Evolutionary conservation across 257 asterid species (phyloP), one percentile per base, ranked within the genome.

Genomic region (Fraxinus cuspidata): DNA sequence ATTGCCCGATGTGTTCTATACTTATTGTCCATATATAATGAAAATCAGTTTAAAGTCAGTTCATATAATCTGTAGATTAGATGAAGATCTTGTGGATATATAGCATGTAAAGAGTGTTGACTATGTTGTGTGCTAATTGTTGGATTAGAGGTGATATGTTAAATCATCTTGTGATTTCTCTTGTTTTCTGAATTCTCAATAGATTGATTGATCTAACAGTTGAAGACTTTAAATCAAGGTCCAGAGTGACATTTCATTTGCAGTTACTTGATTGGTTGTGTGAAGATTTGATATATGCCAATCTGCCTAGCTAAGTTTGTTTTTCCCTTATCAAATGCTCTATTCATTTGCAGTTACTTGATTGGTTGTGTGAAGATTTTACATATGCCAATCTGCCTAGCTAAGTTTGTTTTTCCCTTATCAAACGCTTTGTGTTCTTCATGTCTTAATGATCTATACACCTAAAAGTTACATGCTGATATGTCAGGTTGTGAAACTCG

Each of bases 151-250:
- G 56, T 80, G 19, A 25, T 29, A 10, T 11, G 28, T 15, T 73
- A 31, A 12, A 38, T 44, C 53, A 44, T 13, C 19, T 15, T 44
- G 53, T 44, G n/a, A 44, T 25, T 56, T 80, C 75, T 53, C 60
- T 76, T 73, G 53, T 74, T 74, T 66, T 53, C 51, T 69, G 34
- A 66, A 12, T 64, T 67, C 29, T 69, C 12, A 78, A 38, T 68
- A 51, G 29, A 72, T 75, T 79, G 40, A 10, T 68, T 71, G 72
- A 29, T 71, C 21, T 32, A 21, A 34, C 44, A 9, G 27, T 32
- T 44, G 72, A 65, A 42, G 49, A 49, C 63, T 49, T 18, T 49
- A 12, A 53, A 19, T 53, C 64, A 19, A 53, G 28, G 28, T 56
- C 65, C 29, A 56, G 13, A 56, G 7, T n/a, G 21, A 23, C 65